Conservation (phyloP, 2,329 filamentous ascomycete genomes). For the Exophiala dermatitidis region DNA sequence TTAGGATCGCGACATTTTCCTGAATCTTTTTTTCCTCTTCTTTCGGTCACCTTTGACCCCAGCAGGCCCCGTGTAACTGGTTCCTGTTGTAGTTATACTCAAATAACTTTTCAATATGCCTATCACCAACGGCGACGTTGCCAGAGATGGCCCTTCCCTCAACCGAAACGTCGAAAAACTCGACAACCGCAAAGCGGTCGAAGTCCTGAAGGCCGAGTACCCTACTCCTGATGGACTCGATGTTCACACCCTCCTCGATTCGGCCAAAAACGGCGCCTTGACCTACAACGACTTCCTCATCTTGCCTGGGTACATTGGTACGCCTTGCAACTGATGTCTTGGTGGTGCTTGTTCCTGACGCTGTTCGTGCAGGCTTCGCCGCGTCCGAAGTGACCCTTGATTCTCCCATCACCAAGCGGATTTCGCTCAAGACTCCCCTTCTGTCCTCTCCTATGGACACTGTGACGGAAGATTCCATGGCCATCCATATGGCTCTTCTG, state of each 20-base stretch:
- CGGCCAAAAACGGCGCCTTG: constrained; percentile 82
- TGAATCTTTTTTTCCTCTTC: constrained; percentile 13
- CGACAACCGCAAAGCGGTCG: constrained; percentile 67
- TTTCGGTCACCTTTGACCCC: constrained; percentile 18
- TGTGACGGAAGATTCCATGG: constrained; percentile 98
- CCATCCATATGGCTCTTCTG: constrained; percentile 69
- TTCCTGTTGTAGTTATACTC: constrained; percentile 26
- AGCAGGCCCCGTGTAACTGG: constrained; percentile 20
- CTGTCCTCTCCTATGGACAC: constrained; percentile 99
- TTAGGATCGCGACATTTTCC: constrained; percentile 25
- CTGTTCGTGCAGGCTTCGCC: constrained; percentile 60
- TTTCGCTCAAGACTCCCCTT: constrained; percentile 92
- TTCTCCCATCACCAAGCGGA: constrained; percentile 87
- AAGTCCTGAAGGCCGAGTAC: constrained; percentile 72
- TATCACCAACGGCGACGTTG: constrained; percentile 58
- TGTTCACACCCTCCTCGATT: constrained; percentile 80
- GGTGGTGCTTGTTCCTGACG: constrained; percentile 11
- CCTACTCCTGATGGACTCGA: constrained; percentile 75
- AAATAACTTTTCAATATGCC: constrained; percentile 53
- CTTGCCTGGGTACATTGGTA: constrained; percentile 90
- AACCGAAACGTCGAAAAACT: constrained; percentile 50
- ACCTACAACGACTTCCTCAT: constrained; percentile 99
- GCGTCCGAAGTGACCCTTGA: constrained; percentile 84
- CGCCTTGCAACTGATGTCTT: constrained; percentile 20
- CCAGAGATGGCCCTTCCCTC: constrained; percentile 45